Base-by-base conservation (phyloP, 495 filamentous ascomycete genomes). In the Lentithecium fluviatile region DNA sequence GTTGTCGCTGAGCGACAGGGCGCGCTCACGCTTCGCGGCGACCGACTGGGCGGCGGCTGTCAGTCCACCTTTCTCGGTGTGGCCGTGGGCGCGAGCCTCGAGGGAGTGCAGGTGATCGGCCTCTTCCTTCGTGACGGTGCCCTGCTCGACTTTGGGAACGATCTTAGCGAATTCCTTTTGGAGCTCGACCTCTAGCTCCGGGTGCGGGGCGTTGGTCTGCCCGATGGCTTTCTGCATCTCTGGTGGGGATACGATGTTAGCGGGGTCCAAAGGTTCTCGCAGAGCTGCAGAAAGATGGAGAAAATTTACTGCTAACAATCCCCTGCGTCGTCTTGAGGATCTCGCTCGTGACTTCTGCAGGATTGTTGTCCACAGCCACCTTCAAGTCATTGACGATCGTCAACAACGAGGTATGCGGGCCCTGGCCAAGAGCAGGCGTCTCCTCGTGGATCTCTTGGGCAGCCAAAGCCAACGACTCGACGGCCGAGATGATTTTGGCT, bases 41-140 rank as follows among this genome's bases (percentile, higher is more conserved):
- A 62, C 42, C 12, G 48, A 54, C 43, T 64, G 61, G 12, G 65
- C 65, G 1, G 38, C 23, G 2, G 60, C 51, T 2, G 61, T 65
- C 11, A 65, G 29, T 6, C 65, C 53, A 20, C 65, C 65, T 46
- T 64, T 60, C 51, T 68, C 55, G 26, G 56, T 68, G 34, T 52
- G 38, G 10, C 64, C 64, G 38, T 59, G 55, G 20, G 45, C 55
- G 21, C 60, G 54, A 46, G 48, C 37, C 37, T 67, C 65, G n/a
- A 59, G 62, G n/a, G 55, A 59, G 43, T 59, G 55, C 3, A 65
- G 62, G 24, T 60, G 47, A 17, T 59, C 42, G 21, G 62, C 62
- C 23, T 65, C 62, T 15, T 38, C 56, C 23, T 55, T 50, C 19
- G 62, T 65, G 49, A 65, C 56, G n/a, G 42, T 54, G 40, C 52